These are phyloP conservation scores for Leccinum arenicola DNA, from an alignment of 768 basidiomycete genomes.

Conservation along the genomic window DNA sequence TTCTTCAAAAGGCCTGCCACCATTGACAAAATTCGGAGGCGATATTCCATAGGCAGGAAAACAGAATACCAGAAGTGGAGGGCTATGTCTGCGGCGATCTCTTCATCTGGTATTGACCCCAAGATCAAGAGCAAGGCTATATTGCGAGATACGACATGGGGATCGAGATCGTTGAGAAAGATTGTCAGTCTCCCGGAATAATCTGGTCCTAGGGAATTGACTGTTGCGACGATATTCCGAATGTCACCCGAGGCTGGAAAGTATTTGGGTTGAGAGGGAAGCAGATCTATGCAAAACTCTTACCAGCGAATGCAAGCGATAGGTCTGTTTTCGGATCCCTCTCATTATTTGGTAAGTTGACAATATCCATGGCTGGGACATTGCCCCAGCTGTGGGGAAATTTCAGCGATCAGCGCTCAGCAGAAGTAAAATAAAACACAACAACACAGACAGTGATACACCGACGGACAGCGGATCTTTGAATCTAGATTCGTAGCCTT, in stretches of 20 bases:
- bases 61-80: constrained; percentile 50
- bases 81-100: constrained; percentile 40
- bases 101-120: constrained; percentile 31
- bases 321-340: constrained; percentile 17
- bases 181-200: constrained; percentile 40
- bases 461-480: constrained; percentile 28
- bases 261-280: not conserved
- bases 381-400: constrained; percentile 31
- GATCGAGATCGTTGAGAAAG: constrained; percentile 40
- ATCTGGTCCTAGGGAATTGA: constrained; percentile 41
- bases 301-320: constrained; percentile 26
- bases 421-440: not conserved
- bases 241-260: constrained; percentile 50
- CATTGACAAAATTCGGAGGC: constrained; percentile 16
- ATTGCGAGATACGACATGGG: constrained; percentile 37
- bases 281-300: not conserved
- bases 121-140: constrained; percentile 41
- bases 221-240: constrained; percentile 40
- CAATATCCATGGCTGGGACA: constrained; percentile 32
- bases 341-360: constrained; percentile 28
- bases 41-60: constrained; percentile 37
- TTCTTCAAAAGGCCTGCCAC: constrained; percentile 19
- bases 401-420: not conserved
- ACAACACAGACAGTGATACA: constrained; percentile 22
- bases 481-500: constrained; percentile 9